A percentile compares a stretch with the other conserved stretches of the same genome.
These are phyloP conservation scores for Triangularia verruculosa DNA, from an alignment of 2,329 filamentous ascomycete species.

Conservation along the genomic window DNA sequence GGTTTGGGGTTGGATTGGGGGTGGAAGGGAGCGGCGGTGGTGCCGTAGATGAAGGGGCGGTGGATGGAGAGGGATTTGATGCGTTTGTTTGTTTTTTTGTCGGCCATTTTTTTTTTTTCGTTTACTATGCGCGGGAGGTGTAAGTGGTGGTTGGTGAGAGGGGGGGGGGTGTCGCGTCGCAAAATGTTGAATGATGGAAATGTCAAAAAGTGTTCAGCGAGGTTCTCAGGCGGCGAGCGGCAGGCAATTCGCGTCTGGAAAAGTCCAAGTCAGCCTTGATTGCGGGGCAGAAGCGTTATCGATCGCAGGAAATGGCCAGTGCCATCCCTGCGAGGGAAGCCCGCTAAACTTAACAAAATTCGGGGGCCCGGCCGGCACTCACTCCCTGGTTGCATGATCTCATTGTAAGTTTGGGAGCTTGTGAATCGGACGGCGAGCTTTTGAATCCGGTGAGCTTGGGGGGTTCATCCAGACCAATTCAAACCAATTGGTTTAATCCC, in stretches of 20 bases:
- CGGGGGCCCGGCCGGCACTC: not conserved
- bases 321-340: conserved; percentile 13
- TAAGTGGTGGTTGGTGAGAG: not conserved
- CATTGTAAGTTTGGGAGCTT: not conserved
- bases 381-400: conserved; percentile 21
- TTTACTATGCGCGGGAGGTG: not conserved
- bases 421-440: not conserved
- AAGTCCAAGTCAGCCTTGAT: conserved; percentile 24
- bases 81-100: conserved; percentile 52
- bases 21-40: conserved; percentile 75
- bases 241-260: not conserved
- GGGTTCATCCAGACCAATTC: not conserved
- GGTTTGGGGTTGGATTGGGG: conserved; percentile 76
- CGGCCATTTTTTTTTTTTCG: conserved; percentile 45
- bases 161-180: not conserved
- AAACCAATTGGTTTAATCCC: too few species aligned
- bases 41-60: conserved; percentile 70
- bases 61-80: conserved; percentile 63
- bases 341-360: not conserved
- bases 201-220: conserved; percentile 4
- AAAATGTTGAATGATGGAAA: not conserved
- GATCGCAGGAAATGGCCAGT: conserved; percentile 6
- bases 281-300: conserved; percentile 15
- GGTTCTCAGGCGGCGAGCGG: not conserved
- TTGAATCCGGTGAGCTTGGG: not conserved